phyloP scores from a whole-genome alignment of 805 yeast species.

The Priceomyces fermenticarens region DNA sequence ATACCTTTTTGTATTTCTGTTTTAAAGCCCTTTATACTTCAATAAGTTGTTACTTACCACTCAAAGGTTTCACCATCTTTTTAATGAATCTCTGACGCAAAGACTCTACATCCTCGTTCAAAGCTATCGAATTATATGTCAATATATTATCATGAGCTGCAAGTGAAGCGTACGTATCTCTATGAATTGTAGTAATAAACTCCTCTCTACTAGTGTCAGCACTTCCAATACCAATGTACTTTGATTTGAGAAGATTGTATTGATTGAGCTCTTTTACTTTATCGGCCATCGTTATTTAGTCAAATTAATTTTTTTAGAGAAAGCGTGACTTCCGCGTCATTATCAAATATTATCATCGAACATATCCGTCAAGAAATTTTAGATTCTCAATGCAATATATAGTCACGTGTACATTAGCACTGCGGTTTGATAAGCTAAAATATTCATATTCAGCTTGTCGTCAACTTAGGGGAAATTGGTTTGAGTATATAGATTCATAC shows the following conservation, averaged over 20 bases:
- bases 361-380: no score
- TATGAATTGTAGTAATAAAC: slow-evolving; percentile 63
- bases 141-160: slow-evolving; percentile 57
- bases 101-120: slow-evolving; percentile 37
- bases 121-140: slow-evolving; percentile 52
- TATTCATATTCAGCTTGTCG: no score
- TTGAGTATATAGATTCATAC: no score
- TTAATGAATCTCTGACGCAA: slow-evolving; percentile 30
- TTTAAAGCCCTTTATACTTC: background rate
- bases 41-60: background rate
- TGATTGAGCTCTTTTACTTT: slow-evolving; percentile 37
- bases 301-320: no score
- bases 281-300: slow-evolving; percentile 32
- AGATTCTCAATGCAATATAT: no score
- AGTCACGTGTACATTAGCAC: no score
- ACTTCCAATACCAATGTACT: slow-evolving; percentile 74
- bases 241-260: slow-evolving; percentile 36
- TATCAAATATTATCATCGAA: no score
- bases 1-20: background rate
- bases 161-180: slow-evolving; percentile 64
- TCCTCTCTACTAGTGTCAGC: slow-evolving; percentile 67
- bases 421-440: no score
- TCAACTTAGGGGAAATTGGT: no score
- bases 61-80: slow-evolving; percentile 29
- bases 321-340: no score